A percentile compares a stretch with the other conserved stretches of the same genome.
These are phyloP conservation scores for Astragalus membranaceus DNA, from an alignment of 306 rosid genomes.

Conservation along the genomic window DNA sequence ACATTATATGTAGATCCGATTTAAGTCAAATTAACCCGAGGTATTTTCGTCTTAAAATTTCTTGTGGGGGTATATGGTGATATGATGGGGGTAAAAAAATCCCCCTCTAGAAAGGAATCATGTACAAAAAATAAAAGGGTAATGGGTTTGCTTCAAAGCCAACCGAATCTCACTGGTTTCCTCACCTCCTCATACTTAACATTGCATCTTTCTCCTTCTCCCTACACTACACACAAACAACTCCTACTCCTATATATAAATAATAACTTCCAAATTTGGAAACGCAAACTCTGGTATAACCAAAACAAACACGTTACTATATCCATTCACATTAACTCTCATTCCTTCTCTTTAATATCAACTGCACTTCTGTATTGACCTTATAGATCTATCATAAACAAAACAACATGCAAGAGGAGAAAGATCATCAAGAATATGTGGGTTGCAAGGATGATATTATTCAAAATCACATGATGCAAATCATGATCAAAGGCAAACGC, in stretches of 20 bases:
- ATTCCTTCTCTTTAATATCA: no score
- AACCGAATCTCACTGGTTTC: slow-evolving; percentile 94
- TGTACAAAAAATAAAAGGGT: no score
- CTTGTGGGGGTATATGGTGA: no score
- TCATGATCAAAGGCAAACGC: slow-evolving; percentile 62
- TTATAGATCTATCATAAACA: no score
- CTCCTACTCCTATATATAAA: slow-evolving; percentile 10
- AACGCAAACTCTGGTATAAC: slow-evolving; percentile 45
- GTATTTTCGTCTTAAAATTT: no score
- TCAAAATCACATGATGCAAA: slow-evolving; percentile 7
- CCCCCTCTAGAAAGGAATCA: no score
- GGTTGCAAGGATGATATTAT: background rate
- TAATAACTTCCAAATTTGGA: slow-evolving; percentile 52
- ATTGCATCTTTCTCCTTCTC: slow-evolving; percentile 38
- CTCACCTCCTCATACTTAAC: slow-evolving; percentile 68
- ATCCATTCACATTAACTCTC: no score
- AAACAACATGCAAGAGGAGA: slow-evolving; percentile 6
- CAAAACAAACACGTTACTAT: background rate
- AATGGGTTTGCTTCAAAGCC: slow-evolving; percentile 44
- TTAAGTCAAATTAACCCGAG: no score
- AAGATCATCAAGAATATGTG: background rate
- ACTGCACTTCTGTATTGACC: no score
- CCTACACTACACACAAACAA: background rate
- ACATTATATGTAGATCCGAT: no score
- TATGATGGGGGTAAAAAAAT: no score